Conservation (phyloP, 768 basidiomycete species). For the Chalciporus sphaerocephalus region DNA sequence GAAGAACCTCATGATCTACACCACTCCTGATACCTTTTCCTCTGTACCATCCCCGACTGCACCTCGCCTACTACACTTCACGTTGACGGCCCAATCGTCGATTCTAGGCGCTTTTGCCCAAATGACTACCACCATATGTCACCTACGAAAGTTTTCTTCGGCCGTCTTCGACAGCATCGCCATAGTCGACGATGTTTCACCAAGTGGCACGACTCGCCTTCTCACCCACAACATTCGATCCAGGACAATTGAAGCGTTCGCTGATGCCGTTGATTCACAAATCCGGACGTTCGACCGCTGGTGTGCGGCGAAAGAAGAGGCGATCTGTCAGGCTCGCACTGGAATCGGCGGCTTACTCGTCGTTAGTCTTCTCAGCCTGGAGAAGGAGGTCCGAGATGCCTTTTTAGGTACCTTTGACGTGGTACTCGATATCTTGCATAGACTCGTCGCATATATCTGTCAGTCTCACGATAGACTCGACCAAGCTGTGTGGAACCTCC, state of each 20-base stretch:
- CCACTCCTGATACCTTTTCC: constrained; percentile 28
- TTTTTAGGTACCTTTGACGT: constrained; percentile 59
- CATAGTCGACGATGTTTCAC: constrained; percentile 13
- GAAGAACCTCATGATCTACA: constrained; percentile 52
- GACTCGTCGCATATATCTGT: constrained; percentile 28
- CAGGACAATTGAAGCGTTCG: constrained; percentile 76
- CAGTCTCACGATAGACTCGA: constrained; percentile 26
- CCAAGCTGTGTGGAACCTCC: constrained; percentile 38
- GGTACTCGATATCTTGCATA: constrained; percentile 46
- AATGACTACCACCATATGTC: constrained; percentile 57
- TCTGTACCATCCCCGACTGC: constrained; percentile 43
- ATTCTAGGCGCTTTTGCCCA: constrained; percentile 55
- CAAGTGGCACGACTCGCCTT: constrained; percentile 21
- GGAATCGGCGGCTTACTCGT: constrained; percentile 41
- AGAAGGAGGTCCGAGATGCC: constrained; percentile 52
- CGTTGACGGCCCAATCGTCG: constrained; percentile 61
- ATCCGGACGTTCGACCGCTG: constrained; percentile 58
- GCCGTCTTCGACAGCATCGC: constrained; percentile 40
- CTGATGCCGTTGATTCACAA: constrained; percentile 65
- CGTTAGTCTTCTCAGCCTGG: constrained; percentile 63
- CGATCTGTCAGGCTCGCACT: constrained; percentile 54
- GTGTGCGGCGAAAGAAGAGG: constrained; percentile 67
- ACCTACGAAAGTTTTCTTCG: constrained; percentile 58
- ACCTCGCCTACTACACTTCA: constrained; percentile 63
- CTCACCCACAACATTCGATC: constrained; percentile 32